A percentile compares a stretch with the other conserved stretches of the same genome.
Evolutionary conservation across 805 yeast genomes (phyloP).

Genomic region (Zygosaccharomyces siamensis): DNA sequence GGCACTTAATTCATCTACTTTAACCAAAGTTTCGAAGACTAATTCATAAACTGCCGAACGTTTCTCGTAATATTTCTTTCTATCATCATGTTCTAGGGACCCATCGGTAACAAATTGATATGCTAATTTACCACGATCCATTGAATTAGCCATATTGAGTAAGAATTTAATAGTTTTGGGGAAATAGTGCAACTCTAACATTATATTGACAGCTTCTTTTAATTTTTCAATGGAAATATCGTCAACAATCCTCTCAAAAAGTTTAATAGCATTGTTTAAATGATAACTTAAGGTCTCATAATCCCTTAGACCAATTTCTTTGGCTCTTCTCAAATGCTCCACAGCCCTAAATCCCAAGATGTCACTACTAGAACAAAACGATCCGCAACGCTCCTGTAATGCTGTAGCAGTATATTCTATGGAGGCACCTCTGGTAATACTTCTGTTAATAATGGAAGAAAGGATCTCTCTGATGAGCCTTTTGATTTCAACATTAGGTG

Average conservation of each 20-base stretch:
- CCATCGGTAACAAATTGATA: constrained; percentile 53
- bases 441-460: constrained; percentile 82
- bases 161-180: constrained; percentile 84
- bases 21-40: constrained; percentile 68
- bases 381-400: constrained; percentile 87
- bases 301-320: constrained; percentile 65
- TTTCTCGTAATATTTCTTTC: constrained; percentile 46
- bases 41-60: constrained; percentile 61
- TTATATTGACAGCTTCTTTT: constrained; percentile 72
- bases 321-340: constrained; percentile 85
- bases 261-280: constrained; percentile 64
- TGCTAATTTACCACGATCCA: constrained; percentile 58
- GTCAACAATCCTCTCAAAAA: constrained; percentile 76
- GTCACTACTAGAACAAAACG: constrained; percentile 91
- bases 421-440: constrained; percentile 85
- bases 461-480: constrained; percentile 76
- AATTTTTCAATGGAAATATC: constrained; percentile 73
- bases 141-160: constrained; percentile 65
- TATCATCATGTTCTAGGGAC: constrained; percentile 45
- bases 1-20: constrained; percentile 61
- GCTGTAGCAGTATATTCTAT: constrained; percentile 85
- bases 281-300: constrained; percentile 63
- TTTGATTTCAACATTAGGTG: constrained; percentile 52
- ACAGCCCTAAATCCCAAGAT: constrained; percentile 90
- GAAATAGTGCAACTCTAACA: constrained; percentile 70